phyloP scores from a whole-genome alignment of 495 filamentous ascomycete genomes.

The Evernia prunastri region DNA sequence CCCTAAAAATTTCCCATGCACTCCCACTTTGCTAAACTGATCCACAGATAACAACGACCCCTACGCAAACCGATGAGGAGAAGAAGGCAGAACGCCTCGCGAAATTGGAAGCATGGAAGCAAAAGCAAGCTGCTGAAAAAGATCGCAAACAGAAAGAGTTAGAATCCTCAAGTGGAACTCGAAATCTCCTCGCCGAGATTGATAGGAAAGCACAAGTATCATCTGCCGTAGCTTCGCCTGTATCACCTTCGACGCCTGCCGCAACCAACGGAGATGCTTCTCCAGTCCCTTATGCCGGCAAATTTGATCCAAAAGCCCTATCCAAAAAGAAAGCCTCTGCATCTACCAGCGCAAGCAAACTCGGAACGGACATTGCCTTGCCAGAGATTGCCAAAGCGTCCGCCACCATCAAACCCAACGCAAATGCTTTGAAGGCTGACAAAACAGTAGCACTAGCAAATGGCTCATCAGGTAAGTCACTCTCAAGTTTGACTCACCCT shows the following conservation, averaged over 20 bases:
- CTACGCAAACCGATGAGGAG: slow-evolving; percentile 65
- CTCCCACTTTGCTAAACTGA: not conserved
- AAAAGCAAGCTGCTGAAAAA: slow-evolving; percentile 73
- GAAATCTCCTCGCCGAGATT: slow-evolving; percentile 67
- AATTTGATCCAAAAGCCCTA: slow-evolving; percentile 86
- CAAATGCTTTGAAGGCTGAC: slow-evolving; percentile 47
- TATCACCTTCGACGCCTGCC: slow-evolving; percentile 48
- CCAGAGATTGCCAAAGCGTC: slow-evolving; percentile 50
- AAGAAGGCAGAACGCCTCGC: slow-evolving; percentile 79
- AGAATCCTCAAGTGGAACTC: slow-evolving; percentile 51
- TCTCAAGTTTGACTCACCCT: not conserved
- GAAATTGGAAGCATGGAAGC: slow-evolving; percentile 86
- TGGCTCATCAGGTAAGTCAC: slow-evolving; percentile 39
- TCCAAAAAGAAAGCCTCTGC: slow-evolving; percentile 58
- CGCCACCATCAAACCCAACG: slow-evolving; percentile 38
- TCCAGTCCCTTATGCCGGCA: slow-evolving; percentile 60
- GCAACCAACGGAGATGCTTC: slow-evolving; percentile 36
- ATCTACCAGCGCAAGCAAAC: slow-evolving; percentile 38
- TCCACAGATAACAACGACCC: slow-evolving; percentile 32
- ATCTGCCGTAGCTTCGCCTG: slow-evolving; percentile 48
- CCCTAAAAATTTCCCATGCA: too few relatives aligned
- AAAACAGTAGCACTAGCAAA: slow-evolving; percentile 44
- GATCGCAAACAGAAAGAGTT: slow-evolving; percentile 68
- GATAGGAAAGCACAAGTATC: slow-evolving; percentile 60
- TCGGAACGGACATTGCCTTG: slow-evolving; percentile 58